Evolutionary conservation across 2,329 filamentous ascomycete species (phyloP).

Genomic region (Zymoseptoria tritici): DNA sequence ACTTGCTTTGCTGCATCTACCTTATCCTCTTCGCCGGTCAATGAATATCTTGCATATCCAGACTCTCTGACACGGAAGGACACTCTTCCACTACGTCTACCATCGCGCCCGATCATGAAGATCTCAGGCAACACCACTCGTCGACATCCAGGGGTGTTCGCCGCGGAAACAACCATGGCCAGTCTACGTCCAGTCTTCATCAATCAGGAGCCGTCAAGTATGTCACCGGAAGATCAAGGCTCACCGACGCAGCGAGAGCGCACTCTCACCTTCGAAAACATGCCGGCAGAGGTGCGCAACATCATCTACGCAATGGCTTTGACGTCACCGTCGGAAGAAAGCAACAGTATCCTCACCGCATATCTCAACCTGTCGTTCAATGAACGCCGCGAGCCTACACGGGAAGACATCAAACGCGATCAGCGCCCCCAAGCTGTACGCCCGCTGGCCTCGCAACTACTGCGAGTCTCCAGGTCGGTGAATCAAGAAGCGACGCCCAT

Average conservation of each 20-base stretch:
- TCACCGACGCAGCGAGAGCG: background rate
- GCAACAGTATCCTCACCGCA: background rate
- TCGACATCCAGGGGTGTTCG: background rate
- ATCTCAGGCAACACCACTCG: background rate
- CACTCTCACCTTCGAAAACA: background rate
- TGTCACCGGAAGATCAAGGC: background rate
- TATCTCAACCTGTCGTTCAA: background rate
- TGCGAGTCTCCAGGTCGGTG: background rate
- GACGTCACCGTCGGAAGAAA: background rate
- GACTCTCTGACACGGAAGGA: too few species aligned
- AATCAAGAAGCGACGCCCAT: background rate
- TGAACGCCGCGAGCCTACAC: background rate
- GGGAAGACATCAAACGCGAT: background rate
- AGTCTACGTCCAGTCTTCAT: background rate
- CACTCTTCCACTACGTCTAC: background rate
- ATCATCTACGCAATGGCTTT: background rate
- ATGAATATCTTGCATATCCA: background rate
- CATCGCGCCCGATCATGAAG: background rate
- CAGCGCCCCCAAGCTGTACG: background rate
- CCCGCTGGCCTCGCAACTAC: background rate
- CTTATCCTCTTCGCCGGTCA: background rate
- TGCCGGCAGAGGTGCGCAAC: background rate
- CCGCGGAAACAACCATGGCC: background rate
- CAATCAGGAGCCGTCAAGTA: background rate
- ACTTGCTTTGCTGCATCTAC: background rate